phyloP scores from a whole-genome alignment of 1,284 basidiomycete species.

The Malassezia cuniculi region DNA sequence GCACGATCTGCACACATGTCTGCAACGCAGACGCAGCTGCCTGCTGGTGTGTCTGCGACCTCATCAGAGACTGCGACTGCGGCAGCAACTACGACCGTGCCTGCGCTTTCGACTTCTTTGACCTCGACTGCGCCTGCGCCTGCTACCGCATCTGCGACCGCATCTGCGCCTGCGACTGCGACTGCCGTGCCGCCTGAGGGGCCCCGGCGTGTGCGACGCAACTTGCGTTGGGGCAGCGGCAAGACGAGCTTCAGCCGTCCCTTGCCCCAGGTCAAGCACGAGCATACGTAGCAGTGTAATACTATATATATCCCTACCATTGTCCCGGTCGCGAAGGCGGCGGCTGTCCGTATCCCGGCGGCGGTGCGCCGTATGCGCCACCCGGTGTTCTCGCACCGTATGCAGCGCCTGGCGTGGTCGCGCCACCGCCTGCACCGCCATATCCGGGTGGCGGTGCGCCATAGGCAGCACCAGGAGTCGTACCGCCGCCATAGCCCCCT shows the following conservation, averaged over 20 bases:
- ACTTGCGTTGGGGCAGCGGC: slow-evolving; percentile 40
- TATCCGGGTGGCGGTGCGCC: slow-evolving; percentile 8
- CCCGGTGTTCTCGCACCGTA: not conserved
- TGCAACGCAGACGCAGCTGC: too few relatives aligned
- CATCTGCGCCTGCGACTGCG: slow-evolving; percentile 21
- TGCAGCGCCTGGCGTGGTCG: not conserved
- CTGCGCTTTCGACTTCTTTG: slow-evolving; percentile 15
- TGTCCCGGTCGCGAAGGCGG: slow-evolving; percentile 5
- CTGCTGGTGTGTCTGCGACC: too few relatives aligned
- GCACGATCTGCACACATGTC: too few relatives aligned
- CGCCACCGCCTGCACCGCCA: too few relatives aligned
- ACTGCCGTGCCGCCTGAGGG: slow-evolving; percentile 6
- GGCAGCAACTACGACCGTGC: too few relatives aligned
- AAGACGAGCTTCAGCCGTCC: slow-evolving; percentile 32
- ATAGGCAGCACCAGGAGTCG: slow-evolving; percentile 8
- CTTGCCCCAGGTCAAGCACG: too few relatives aligned
- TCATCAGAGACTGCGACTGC: too few relatives aligned
- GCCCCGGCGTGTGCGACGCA: slow-evolving; percentile 30
- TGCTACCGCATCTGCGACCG: slow-evolving; percentile 16
- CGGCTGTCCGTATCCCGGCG: slow-evolving; percentile 1
- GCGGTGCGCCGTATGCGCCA: not conserved
- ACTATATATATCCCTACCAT: too few relatives aligned
- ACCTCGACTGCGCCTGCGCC: slow-evolving; percentile 12
- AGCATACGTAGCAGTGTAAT: too few relatives aligned
- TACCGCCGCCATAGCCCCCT: slow-evolving; percentile 1